Evolutionary conservation across 2,329 filamentous ascomycete species (phyloP), one percentile per base, ranked within the genome.

Genomic region (Aspergillus sp.): DNA sequence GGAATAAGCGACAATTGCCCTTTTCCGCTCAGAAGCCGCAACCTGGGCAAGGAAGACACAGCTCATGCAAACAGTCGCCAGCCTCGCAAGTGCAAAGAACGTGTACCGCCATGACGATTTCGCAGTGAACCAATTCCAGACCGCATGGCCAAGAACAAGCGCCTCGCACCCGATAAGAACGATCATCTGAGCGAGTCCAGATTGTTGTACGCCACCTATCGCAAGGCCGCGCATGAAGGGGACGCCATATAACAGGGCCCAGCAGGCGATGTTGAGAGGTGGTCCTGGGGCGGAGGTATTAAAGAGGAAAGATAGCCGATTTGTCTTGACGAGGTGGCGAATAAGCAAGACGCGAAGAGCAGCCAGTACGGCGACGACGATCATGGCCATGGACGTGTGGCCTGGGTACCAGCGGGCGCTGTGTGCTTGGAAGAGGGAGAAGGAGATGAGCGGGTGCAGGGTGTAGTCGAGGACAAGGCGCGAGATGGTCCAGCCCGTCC

Each of bases 141-240:
- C 6, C 7, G 11, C n/a, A 17, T 38, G 41, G 2, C 25, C 41
- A 6, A 62, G 23, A 7, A 62, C 45, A 2, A 38, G 43, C 7
- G 25, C 6, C 51, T 54, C 51, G 30, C 51, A 54, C 11, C 7
- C 22, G 2, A 53, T 25, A 1, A 65, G 54, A 34, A 63, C 22
- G 7, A 65, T 11, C 7, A 60, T n/a, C 47, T 65, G 57, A 3
- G 47, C 57, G 6, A 62, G 23, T 2, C 57, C 63, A 1, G 52
- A 65, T 17, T n/a, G 22, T 25, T 65, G 63, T 7, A 65, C 34
- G 1, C 28, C 61, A 3, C 63, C 63, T 15, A 65, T 59, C 0
- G 63, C 63, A 8, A 65, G 4, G 4, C 63, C 63, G 13, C 61
- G 48, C 5, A 63, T n/a, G 25, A 65, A 45, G 1, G 63, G 63